phyloP scores from a whole-genome alignment of 345 rosid species.

The Citrus inodora region DNA sequence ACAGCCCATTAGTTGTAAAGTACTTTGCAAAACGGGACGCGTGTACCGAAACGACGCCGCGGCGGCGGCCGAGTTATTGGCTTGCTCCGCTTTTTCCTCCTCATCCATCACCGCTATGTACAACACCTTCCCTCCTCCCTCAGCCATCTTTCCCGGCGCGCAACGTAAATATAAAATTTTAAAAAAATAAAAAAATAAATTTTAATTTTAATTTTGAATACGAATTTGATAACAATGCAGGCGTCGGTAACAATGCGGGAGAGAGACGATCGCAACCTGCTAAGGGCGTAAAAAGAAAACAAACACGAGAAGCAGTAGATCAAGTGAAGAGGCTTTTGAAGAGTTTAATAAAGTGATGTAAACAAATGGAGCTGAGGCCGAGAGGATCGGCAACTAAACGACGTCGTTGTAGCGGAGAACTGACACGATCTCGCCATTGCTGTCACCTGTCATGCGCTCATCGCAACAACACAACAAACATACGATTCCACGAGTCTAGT shows the following conservation, averaged over 20 bases:
- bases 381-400: background rate
- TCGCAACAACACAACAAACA: conserved; percentile 30
- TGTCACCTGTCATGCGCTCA: conserved; percentile 54
- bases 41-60: conserved; percentile 73
- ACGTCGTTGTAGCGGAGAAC: background rate
- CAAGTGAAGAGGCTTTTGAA: background rate
- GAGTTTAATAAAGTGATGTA: conserved; percentile 4
- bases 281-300: background rate
- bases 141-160: conserved; percentile 41
- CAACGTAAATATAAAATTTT: background rate
- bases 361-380: conserved; percentile 1
- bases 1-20: conserved; percentile 97
- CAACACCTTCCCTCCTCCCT: conserved; percentile 61
- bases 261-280: conserved; percentile 11
- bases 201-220: background rate
- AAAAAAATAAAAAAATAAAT: background rate
- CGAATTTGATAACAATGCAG: conserved; percentile 11
- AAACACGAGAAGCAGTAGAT: background rate
- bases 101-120: conserved; percentile 84
- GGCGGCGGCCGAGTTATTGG: conserved; percentile 8
- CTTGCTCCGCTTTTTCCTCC: conserved; percentile 31
- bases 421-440: conserved; percentile 29
- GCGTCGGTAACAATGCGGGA: background rate
- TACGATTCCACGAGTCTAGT: conserved; percentile 50
- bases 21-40: conserved; percentile 86